A percentile compares a stretch with the other conserved stretches of the same genome.
phyloP scores from a whole-genome alignment of 1,284 basidiomycete species.

The Naganishia cerealis region DNA sequence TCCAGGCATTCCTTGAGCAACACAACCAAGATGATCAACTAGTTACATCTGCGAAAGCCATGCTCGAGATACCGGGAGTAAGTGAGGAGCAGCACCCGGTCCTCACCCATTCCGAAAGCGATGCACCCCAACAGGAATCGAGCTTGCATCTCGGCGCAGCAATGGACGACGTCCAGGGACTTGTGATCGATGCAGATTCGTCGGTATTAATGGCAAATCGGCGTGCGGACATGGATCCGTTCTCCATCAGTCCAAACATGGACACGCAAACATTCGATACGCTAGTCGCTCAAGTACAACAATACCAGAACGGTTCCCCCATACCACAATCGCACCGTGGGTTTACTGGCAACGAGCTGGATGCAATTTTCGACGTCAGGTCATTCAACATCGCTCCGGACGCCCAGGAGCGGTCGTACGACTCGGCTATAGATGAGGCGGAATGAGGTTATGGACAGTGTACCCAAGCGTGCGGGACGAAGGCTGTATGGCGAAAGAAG shows the following conservation, averaged over 20 bases:
- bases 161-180: neutral
- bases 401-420: neutral
- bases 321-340: neutral
- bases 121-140: neutral
- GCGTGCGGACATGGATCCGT: neutral
- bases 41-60: neutral
- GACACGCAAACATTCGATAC: neutral
- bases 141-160: neutral
- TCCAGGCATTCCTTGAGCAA: conserved; percentile 1
- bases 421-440: neutral
- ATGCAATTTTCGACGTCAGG: conserved; percentile 15
- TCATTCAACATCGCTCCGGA: neutral
- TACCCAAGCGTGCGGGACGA: neutral
- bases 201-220: neutral
- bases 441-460: neutral
- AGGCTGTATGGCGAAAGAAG: neutral
- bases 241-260: neutral
- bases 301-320: conserved; percentile 5
- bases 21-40: conserved; percentile 4
- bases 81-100: neutral
- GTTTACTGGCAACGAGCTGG: neutral
- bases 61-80: neutral
- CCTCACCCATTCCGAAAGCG: neutral
- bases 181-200: neutral
- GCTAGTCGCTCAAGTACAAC: neutral